Evolutionary conservation across 2,329 filamentous ascomycete species (phyloP).

Genomic region (Zymoseptoria passerinii): DNA sequence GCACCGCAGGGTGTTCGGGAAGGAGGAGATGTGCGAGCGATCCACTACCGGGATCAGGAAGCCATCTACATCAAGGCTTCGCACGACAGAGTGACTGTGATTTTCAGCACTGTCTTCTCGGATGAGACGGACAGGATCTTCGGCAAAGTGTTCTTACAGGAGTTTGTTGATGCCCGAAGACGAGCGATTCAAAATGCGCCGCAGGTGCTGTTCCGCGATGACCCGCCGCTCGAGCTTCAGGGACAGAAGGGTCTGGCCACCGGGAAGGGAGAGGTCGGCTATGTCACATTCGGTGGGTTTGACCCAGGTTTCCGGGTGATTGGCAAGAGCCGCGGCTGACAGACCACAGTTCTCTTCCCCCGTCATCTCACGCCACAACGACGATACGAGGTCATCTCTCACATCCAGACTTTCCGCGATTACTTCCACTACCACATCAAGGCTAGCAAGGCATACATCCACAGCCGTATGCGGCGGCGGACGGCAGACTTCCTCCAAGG

Average conservation of each 20-base stretch:
- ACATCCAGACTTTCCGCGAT: slow-evolving; percentile 99
- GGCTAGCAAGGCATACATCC: slow-evolving; percentile 97
- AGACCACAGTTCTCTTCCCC: slow-evolving; percentile 71
- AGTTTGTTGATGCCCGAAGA: slow-evolving; percentile 93
- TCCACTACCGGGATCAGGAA: slow-evolving; percentile 98
- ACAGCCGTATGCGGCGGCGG: slow-evolving; percentile 93
- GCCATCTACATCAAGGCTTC: slow-evolving; percentile 98
- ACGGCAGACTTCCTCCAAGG: slow-evolving; percentile 98
- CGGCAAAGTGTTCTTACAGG: slow-evolving; percentile 95
- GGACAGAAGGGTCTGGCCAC: slow-evolving; percentile 73
- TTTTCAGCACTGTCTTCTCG: slow-evolving; percentile 95
- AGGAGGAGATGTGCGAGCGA: slow-evolving; percentile 86
- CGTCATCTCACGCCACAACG: slow-evolving; percentile 85
- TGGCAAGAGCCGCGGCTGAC: slow-evolving; percentile 9
- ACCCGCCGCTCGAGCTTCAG: slow-evolving; percentile 85
- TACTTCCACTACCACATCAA: slow-evolving; percentile 99
- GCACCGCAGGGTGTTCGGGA: slow-evolving; percentile 85
- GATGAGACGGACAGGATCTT: slow-evolving; percentile 98
- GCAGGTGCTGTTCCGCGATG: slow-evolving; percentile 91
- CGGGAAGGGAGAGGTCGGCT: slow-evolving; percentile 80
- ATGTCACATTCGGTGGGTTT: slow-evolving; percentile 91
- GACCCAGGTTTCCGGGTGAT: neutral
- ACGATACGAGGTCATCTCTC: slow-evolving; percentile 91
- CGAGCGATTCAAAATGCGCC: slow-evolving; percentile 97
- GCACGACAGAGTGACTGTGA: slow-evolving; percentile 94